phyloP scores from a whole-genome alignment of 2,329 filamentous ascomycete species.

The Nigrospora osmanthi region DNA sequence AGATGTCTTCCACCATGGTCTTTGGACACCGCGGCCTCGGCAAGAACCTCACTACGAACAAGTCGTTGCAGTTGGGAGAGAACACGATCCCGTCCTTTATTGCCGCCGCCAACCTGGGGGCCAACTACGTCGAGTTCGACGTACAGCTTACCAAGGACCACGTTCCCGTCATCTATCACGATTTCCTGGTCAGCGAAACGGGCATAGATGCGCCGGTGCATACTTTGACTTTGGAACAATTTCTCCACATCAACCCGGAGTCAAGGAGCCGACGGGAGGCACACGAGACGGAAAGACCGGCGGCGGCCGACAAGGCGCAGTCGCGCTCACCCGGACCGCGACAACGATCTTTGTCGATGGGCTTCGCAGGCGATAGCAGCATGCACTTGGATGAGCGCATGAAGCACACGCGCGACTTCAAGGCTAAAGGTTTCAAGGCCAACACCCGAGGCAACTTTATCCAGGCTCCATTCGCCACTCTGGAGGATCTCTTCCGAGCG shows the following conservation, averaged over 20 bases:
- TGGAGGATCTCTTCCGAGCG: slow-evolving; percentile 86
- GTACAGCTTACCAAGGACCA: slow-evolving; percentile 98
- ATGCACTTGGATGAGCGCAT: slow-evolving; percentile 65
- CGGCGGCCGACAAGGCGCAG: slow-evolving; percentile 16
- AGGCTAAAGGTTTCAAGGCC: slow-evolving; percentile 89
- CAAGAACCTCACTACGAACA: slow-evolving; percentile 79
- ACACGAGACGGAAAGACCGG: slow-evolving; percentile 14
- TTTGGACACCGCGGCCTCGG: slow-evolving; percentile 70
- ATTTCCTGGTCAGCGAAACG: slow-evolving; percentile 95
- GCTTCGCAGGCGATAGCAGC: slow-evolving; percentile 34
- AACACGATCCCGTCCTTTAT: slow-evolving; percentile 97
- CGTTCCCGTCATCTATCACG: slow-evolving; percentile 96
- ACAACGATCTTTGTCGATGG: slow-evolving; percentile 48
- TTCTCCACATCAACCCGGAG: slow-evolving; percentile 73
- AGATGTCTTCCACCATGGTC: slow-evolving; percentile 78
- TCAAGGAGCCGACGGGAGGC: slow-evolving; percentile 22
- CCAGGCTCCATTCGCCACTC: slow-evolving; percentile 88
- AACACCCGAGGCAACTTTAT: slow-evolving; percentile 93
- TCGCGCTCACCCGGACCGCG: slow-evolving; percentile 22
- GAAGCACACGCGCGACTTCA: slow-evolving; percentile 95
- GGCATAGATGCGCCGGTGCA: slow-evolving; percentile 96
- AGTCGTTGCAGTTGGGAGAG: slow-evolving; percentile 87
- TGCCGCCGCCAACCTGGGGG: slow-evolving; percentile 87
- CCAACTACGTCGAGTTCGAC: slow-evolving; percentile 68
- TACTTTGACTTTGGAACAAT: slow-evolving; percentile 89